phyloP scores from a whole-genome alignment of 1,284 basidiomycete genomes.

The Stygiomarasmius scandens region DNA sequence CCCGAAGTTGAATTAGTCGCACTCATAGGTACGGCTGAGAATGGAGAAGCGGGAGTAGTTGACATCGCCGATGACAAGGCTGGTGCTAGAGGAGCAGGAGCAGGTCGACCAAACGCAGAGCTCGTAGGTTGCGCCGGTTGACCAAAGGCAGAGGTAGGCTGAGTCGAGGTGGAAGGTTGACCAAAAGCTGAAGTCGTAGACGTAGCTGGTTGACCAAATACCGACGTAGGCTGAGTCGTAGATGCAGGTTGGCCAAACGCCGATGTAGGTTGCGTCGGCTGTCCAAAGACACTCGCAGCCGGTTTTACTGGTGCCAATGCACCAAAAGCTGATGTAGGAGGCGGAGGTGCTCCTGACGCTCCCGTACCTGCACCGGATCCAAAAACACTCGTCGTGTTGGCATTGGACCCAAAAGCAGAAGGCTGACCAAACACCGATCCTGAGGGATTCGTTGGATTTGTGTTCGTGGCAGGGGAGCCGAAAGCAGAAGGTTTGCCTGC shows the following conservation, averaged over 20 bases:
- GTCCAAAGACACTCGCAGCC: not conserved
- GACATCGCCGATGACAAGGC: constrained; percentile 1
- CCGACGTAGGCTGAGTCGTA: constrained; percentile 17
- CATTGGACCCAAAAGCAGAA: constrained; percentile 11
- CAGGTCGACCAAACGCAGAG: constrained; percentile 25
- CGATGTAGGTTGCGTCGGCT: not conserved
- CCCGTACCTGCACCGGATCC: constrained; percentile 6
- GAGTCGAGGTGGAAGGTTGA: no score
- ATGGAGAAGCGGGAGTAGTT: not conserved
- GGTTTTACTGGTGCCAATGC: constrained; percentile 15
- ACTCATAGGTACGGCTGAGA: not conserved
- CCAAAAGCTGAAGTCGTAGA: constrained; percentile 6
- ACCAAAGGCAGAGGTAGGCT: constrained; percentile 11
- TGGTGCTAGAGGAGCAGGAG: constrained; percentile 16
- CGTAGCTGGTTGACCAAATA: constrained; percentile 25
- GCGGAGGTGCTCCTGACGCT: constrained; percentile 9
- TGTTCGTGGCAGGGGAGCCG: constrained; percentile 14
- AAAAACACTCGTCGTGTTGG: constrained; percentile 10
- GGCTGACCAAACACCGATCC: constrained; percentile 10
- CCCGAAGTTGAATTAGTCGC: not conserved
- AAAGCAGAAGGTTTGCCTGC: constrained; percentile 32
- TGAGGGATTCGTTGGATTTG: not conserved
- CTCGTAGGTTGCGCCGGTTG: constrained; percentile 3
- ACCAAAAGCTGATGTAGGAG: constrained; percentile 31
- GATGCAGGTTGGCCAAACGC: constrained; percentile 6